These are phyloP conservation scores for Cladosporium austrohemisphaericum DNA, from an alignment of 2,329 filamentous ascomycete genomes.

Conservation along the genomic window DNA sequence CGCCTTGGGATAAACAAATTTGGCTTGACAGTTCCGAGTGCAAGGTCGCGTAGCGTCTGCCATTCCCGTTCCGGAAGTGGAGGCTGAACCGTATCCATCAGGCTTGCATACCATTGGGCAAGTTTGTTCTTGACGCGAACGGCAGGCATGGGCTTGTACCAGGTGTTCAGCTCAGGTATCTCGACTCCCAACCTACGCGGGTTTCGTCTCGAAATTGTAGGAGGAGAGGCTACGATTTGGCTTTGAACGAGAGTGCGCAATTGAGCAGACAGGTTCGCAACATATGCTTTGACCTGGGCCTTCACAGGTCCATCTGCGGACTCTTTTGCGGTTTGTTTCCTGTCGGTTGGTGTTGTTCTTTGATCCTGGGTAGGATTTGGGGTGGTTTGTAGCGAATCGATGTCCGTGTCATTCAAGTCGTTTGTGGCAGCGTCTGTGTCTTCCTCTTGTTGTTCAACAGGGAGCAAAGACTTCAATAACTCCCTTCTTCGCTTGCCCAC, in stretches of 20 bases:
- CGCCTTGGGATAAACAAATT: constrained; percentile 15
- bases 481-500: constrained; percentile 50
- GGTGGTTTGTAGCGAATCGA: too few relatives aligned
- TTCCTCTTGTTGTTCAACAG: background rate
- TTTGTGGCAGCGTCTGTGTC: background rate
- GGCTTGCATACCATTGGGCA: constrained; percentile 41
- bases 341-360: background rate
- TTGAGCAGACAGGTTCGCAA: background rate
- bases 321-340: background rate
- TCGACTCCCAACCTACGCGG: constrained; percentile 24
- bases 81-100: constrained; percentile 42
- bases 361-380: background rate
- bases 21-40: constrained; percentile 28
- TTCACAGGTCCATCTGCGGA: background rate
- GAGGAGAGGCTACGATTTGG: constrained; percentile 25
- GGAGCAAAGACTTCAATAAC: constrained; percentile 36
- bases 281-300: background rate
- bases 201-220: constrained; percentile 29
- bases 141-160: constrained; percentile 45
- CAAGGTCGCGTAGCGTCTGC: constrained; percentile 40
- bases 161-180: constrained; percentile 44
- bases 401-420: background rate
- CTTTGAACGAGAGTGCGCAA: constrained; percentile 28
- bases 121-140: constrained; percentile 43
- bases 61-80: constrained; percentile 46